Evolutionary conservation across 441 rosid species (phyloP), one percentile per base, ranked within the genome.

Genomic region (Euphorbia schlechtendalii): DNA sequence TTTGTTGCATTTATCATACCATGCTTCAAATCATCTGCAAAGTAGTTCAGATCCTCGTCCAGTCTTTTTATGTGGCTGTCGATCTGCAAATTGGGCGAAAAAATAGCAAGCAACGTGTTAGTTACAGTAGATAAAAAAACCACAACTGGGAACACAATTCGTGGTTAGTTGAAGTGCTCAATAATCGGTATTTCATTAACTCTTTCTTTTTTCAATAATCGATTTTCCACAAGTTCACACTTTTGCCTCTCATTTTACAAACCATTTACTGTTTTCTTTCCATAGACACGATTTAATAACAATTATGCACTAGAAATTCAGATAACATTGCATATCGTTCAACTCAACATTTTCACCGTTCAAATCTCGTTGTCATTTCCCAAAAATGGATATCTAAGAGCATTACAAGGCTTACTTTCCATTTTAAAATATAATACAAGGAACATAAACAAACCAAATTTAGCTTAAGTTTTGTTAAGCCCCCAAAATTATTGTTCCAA

Each of bases 1-100:
- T 24, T 0, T 32, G 20, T 56, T 48, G 73, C 32, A 53, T 43
- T 43, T 48, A 63, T 52, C 20, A 12, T 74, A 94, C 99, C 99
- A 71, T 83, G 92, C 86, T 91, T 94, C 75, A 94, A 76, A 79
- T 94, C 99, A 75, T 94, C 99, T 20, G 96, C 78, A 77, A 94
- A 94, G 76, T 81, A 76, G 80, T 85, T 89, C 69, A 94, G 78
- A 76, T 94, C 99, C 77, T 91, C 99, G 56, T 94, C 96, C 22
- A 94, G 92, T 61, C 98, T 83, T 76, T 87, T 94, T 61, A 87
- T 74, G 69, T 91, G 98, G 81, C 98, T 85, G 75, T 89, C 98
- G 74, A 94, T 85, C 99, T 94, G 85, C 58, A 82, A 64, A 36
- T 64, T 49, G 9, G 65, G n/a, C 17, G 28, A 14, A 46, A 17